Evolutionary conservation across 2,329 filamentous ascomycete species (phyloP).

Genomic region (Apiospora koreana): DNA sequence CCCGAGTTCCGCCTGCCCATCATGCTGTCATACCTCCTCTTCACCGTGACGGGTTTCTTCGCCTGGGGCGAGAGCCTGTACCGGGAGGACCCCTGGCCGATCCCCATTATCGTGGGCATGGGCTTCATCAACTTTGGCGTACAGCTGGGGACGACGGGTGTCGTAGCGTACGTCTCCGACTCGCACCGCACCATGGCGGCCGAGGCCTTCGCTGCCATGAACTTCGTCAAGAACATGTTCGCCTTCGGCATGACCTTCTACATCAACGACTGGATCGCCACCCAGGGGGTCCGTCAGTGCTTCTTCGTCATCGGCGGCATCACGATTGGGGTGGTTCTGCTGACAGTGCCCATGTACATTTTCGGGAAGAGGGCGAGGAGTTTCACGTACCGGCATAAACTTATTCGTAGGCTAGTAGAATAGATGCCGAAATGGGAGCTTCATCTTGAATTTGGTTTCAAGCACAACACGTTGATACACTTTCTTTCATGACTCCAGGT

Average conservation of each 20-base stretch:
- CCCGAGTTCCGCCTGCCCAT: slow-evolving; percentile 50
- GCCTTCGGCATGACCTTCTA: slow-evolving; percentile 49
- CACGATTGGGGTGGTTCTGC: slow-evolving; percentile 44
- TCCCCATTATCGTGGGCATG: slow-evolving; percentile 47
- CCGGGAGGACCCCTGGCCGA: slow-evolving; percentile 47
- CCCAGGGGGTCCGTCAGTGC: slow-evolving; percentile 36
- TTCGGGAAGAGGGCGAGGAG: slow-evolving; percentile 48
- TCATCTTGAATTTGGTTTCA: neutral
- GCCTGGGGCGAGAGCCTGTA: slow-evolving; percentile 48
- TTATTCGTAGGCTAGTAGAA: slow-evolving; percentile 1
- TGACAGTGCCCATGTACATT: slow-evolving; percentile 51
- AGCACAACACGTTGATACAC: no score
- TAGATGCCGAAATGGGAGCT: neutral
- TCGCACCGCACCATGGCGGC: slow-evolving; percentile 46
- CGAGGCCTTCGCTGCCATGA: slow-evolving; percentile 50
- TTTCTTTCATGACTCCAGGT: no score
- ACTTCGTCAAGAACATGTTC: slow-evolving; percentile 44
- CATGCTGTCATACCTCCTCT: slow-evolving; percentile 39
- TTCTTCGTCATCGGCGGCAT: slow-evolving; percentile 40
- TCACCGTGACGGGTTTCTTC: slow-evolving; percentile 47
- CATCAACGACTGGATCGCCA: slow-evolving; percentile 40
- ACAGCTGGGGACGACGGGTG: slow-evolving; percentile 9
- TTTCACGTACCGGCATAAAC: slow-evolving; percentile 41
- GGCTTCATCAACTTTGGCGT: slow-evolving; percentile 47
- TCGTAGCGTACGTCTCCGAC: slow-evolving; percentile 45